Evolutionary conservation across 768 basidiomycete genomes (phyloP), one percentile per base, ranked within the genome.

Genomic region (Kwoniella mangroviensis): DNA sequence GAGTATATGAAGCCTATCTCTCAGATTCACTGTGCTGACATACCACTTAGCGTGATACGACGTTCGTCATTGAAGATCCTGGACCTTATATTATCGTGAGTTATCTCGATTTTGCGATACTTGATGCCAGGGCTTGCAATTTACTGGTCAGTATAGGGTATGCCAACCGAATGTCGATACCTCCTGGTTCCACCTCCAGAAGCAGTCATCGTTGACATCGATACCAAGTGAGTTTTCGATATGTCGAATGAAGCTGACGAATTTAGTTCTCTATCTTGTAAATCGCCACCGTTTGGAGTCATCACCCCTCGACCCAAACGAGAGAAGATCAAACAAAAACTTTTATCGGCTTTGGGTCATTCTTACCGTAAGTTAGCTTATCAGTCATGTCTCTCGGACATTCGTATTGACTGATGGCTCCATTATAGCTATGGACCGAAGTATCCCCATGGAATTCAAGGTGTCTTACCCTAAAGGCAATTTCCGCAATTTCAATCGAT

Each of bases 51-150:
- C 89, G 95, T 55, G 96, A 97, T 73, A 90, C 93, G 28, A 92
- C 91, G 80, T 92, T 98, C 63, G 92, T 93, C 74, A 90, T 95
- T 71, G 94, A 98, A 74, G 94, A 98, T 82, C 93, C 95, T 53
- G 95, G 95, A 42, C 96, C 96, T 70, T 98, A 93, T 90, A 94
- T 98, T 76, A 88, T 98, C 82, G 95, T 81, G 43, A 65, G 74
- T 68, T 51, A 19, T 34, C 40, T 34, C 34, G 34, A 34, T 34
- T 7, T 34, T 0, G 34, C 34, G 4, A 34, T 34, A 34, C 34
- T 1, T 21, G n/a, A 19, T 49, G 19, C 45, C 19, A 13, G 19
- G 19, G 45, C 21, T 17, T 60, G 10, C 4, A 12, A 1, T 7
- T 21, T 7, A 13, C n/a, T 34, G 34, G 34, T 34, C 34, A 6